phyloP scores from a whole-genome alignment of 2,329 filamentous ascomycete genomes.

The Aspergillus pseudoviridinutans region DNA sequence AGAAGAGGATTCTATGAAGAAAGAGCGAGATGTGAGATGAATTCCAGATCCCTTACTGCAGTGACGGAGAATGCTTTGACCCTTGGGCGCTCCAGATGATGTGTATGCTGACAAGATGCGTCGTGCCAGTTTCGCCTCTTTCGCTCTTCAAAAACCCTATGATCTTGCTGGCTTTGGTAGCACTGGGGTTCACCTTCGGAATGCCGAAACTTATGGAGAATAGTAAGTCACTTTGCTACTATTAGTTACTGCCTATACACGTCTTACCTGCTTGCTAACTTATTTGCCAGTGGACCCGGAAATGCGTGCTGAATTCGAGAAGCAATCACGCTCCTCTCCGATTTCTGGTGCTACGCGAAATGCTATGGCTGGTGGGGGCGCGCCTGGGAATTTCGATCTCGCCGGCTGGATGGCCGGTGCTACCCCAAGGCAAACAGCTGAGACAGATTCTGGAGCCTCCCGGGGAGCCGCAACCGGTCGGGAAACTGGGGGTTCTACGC shows the following conservation, averaged over 20 bases:
- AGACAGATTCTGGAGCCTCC: conserved; percentile 12
- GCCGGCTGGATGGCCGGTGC: conserved; percentile 65
- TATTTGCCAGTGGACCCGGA: conserved; percentile 81
- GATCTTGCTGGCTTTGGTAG: conserved; percentile 86
- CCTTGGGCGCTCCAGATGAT: background rate
- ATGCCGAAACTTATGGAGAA: conserved; percentile 96
- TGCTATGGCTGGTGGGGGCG: conserved; percentile 56
- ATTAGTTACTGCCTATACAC: background rate
- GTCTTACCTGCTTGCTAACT: background rate
- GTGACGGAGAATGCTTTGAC: background rate
- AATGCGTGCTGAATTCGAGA: conserved; percentile 86
- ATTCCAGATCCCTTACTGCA: background rate
- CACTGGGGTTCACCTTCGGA: conserved; percentile 78
- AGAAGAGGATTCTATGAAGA: conserved; percentile 73
- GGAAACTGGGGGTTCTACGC: conserved; percentile 21
- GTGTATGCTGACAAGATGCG: conserved; percentile 1
- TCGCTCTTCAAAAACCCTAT: conserved; percentile 89
- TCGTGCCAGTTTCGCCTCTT: conserved; percentile 65
- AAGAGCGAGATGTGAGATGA: conserved; percentile 66
- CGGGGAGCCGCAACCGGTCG: conserved; percentile 24
- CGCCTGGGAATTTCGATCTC: conserved; percentile 62
- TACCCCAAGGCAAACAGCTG: conserved; percentile 24
- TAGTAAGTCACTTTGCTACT: conserved; percentile 58
- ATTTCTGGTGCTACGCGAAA: conserved; percentile 56
- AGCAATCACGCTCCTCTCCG: conserved; percentile 73